These are phyloP conservation scores for Grosmannia huntii DNA, from an alignment of 2,329 filamentous ascomycete genomes.

Conservation along the genomic window DNA sequence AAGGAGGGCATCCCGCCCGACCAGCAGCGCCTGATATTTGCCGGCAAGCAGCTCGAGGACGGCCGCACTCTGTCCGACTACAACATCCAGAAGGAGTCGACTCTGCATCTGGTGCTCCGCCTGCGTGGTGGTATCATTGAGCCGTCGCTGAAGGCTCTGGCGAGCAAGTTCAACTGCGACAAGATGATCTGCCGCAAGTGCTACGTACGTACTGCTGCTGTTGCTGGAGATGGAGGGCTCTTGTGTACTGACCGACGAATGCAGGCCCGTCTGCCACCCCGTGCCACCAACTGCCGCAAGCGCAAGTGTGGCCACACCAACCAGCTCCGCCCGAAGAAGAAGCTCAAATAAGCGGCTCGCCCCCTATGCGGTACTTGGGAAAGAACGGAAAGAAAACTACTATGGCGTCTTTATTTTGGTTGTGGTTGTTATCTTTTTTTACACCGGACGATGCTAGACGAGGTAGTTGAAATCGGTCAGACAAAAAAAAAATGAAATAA, in stretches of 20 bases:
- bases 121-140: conserved; percentile 99
- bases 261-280: conserved; percentile 70
- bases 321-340: conserved; percentile 99
- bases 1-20: conserved; percentile 98
- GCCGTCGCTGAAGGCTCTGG: conserved; percentile 95
- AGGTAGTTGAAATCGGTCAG: conserved; percentile 4
- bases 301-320: conserved; percentile 99
- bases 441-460: conserved; percentile 6
- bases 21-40: conserved; percentile 98
- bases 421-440: conserved; percentile 7
- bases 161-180: conserved; percentile 99
- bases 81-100: conserved; percentile 99
- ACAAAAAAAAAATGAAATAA: conserved; percentile 2
- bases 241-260: conserved; percentile 19
- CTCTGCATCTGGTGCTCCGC: conserved; percentile 95
- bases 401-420: conserved; percentile 7
- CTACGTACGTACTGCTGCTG: conserved; percentile 40
- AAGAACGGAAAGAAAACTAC: background rate
- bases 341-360: conserved; percentile 40
- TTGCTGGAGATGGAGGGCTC: background rate
- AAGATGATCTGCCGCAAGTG: conserved; percentile 99
- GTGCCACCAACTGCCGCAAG: conserved; percentile 99
- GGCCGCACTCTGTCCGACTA: conserved; percentile 93
- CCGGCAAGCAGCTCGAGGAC: conserved; percentile 98
- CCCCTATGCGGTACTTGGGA: background rate